Base-by-base conservation (phyloP, 2,329 filamentous ascomycete genomes). In the Pseudogymnoascus sp. region DNA sequence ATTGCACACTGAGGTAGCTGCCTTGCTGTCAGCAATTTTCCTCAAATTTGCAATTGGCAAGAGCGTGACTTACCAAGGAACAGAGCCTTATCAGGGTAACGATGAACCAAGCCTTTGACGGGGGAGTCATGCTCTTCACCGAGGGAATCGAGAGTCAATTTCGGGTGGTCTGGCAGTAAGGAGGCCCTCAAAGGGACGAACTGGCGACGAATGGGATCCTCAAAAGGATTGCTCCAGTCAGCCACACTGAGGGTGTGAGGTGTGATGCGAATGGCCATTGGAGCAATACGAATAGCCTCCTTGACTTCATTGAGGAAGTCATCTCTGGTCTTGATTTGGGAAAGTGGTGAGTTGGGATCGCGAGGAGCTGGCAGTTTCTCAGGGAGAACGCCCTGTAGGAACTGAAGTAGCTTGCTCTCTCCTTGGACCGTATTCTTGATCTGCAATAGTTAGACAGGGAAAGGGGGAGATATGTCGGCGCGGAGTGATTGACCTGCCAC, bases 51-150 rank as follows among this genome's bases (percentile, higher is more conserved):
- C 48, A 48, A 16, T 11, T 41, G 14, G 19, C n/a, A 34, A 5
- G n/a, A 68, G 13, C 13, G 45, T 11, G 14, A 66, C 79, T 72
- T 73, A 86, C 84, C 80, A 31, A 88, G 74, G 63, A 88, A 86
- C 5, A 88, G 73, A 1, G 81, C 85, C 72, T 85, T 86, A 65
- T 87, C 84, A 0, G 80, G 80, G 70, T 89, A 88, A n/a, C 85
- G 79, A 71, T 87, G 85, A 2, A 88, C 83, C 2, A 88, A 72
- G 0, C 83, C 84, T 14, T 78, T 75, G 1, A 86, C 82, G 0
- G 83, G 82, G 6, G 79, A 82, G 68, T 87, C 83, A 3, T 75
- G 74, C 28, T 76, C 75, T 75, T 88, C 85, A 51, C 83, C 76
- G n/a, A 88, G 74, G 0, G 85, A 85, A 71, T 88, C 85, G 3